Percentiles rank a stretch among this genome's conserved stretches.
These are phyloP conservation scores for Fraxinus dipetala DNA, from an alignment of 305 asterid species.

Conservation along the genomic window DNA sequence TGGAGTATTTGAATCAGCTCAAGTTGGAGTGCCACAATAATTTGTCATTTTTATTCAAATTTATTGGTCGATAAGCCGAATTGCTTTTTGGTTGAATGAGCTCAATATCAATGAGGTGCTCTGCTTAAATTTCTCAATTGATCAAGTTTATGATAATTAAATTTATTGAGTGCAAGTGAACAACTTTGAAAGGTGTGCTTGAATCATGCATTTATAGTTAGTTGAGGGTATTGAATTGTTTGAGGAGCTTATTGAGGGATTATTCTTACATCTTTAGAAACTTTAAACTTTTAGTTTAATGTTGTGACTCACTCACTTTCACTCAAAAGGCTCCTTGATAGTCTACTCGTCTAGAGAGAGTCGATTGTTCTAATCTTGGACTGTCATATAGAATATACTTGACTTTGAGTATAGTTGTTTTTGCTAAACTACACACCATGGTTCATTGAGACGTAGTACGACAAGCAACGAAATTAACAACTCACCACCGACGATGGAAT, in stretches of 20 bases:
- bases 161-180: background rate
- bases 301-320: background rate
- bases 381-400: background rate
- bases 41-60: too few species aligned
- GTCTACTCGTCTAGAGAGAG: background rate
- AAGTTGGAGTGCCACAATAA: background rate
- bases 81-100: background rate
- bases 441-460: background rate
- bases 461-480: background rate
- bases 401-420: background rate
- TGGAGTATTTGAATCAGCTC: background rate
- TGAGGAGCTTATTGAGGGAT: background rate
- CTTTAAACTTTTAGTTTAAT: too few species aligned
- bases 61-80: background rate
- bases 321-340: background rate
- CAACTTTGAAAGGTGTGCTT: background rate
- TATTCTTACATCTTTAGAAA: background rate
- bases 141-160: background rate
- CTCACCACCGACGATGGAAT: background rate
- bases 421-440: background rate
- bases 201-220: background rate
- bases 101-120: background rate
- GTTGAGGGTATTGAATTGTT: background rate
- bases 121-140: background rate
- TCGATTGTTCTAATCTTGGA: background rate